These are phyloP conservation scores for Nakazawaea laoshanensis DNA, from an alignment of 805 yeast genomes.

Conservation along the genomic window DNA sequence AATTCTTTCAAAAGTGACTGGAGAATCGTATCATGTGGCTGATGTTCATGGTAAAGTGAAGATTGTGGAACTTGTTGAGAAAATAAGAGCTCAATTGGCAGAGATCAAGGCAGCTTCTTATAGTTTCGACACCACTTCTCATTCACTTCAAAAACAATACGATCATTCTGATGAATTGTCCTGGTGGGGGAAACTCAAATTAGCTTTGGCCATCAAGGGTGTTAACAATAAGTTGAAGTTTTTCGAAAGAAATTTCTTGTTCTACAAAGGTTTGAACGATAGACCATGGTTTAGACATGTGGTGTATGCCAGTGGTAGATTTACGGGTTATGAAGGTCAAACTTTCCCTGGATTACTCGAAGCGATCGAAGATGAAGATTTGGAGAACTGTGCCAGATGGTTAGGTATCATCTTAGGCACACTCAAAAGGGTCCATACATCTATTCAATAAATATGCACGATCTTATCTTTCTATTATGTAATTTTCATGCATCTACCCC, in stretches of 20 bases:
- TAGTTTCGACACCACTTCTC: too few species aligned
- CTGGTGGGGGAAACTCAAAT: conserved; percentile 22
- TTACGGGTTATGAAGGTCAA: conserved; percentile 56
- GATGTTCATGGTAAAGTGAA: too few species aligned
- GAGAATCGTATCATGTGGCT: too few species aligned
- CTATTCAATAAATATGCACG: too few species aligned
- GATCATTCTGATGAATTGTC: conserved; percentile 21
- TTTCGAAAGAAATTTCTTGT: conserved; percentile 37
- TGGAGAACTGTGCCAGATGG: conserved; percentile 29
- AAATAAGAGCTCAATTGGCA: not conserved
- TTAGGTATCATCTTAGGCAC: conserved; percentile 19
- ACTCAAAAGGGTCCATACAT: conserved; percentile 8
- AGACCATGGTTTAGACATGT: conserved; percentile 53
- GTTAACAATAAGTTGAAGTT: conserved; percentile 31
- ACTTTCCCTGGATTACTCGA: conserved; percentile 48
- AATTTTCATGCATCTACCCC: too few species aligned
- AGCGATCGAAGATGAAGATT: conserved; percentile 39
- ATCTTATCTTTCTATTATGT: too few species aligned
- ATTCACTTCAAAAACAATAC: conserved; percentile 19
- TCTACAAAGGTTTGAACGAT: conserved; percentile 37
- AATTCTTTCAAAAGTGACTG: too few species aligned
- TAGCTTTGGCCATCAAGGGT: conserved; percentile 16
- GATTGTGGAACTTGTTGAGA: too few species aligned
- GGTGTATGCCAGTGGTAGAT: conserved; percentile 50
- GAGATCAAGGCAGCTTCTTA: not conserved